Evolutionary conservation across 139 green algal genomes (phyloP).

Genomic region (Chlamydomonas schloesseri): DNA sequence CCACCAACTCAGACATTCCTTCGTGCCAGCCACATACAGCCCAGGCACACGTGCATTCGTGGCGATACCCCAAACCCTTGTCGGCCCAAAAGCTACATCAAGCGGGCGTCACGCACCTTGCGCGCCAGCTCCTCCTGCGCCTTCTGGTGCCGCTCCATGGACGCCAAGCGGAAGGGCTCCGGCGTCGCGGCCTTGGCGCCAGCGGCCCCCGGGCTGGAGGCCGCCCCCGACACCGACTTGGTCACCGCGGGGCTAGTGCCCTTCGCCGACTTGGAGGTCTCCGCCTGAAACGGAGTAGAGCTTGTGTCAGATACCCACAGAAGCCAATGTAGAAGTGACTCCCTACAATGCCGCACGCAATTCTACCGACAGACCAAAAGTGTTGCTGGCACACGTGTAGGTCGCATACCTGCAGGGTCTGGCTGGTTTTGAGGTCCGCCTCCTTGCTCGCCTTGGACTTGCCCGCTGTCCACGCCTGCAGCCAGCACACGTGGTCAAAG

Average conservation of each 20-base stretch:
- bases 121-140: constrained; percentile 28
- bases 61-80: too few relatives aligned
- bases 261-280: too few relatives aligned
- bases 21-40: too few relatives aligned
- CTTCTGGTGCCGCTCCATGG: constrained; percentile 24
- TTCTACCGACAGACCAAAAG: too few relatives aligned
- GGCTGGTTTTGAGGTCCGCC: constrained; percentile 22
- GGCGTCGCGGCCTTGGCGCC: not conserved
- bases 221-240: not conserved
- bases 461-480: constrained; percentile 27
- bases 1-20: not conserved
- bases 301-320: too few relatives aligned
- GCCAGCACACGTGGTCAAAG: not conserved
- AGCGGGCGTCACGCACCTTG: constrained; percentile 1
- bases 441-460: constrained; percentile 16
- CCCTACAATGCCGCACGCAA: too few relatives aligned
- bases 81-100: too few relatives aligned
- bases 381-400: too few relatives aligned
- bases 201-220: not conserved
- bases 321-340: too few relatives aligned
- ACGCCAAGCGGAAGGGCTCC: constrained; percentile 24
- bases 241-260: too few relatives aligned
- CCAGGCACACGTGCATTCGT: too few relatives aligned
- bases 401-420: constrained; percentile 4
- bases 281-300: too few relatives aligned